Base-by-base conservation (phyloP, 2,329 filamentous ascomycete species). In the Colletotrichum truncatum region DNA sequence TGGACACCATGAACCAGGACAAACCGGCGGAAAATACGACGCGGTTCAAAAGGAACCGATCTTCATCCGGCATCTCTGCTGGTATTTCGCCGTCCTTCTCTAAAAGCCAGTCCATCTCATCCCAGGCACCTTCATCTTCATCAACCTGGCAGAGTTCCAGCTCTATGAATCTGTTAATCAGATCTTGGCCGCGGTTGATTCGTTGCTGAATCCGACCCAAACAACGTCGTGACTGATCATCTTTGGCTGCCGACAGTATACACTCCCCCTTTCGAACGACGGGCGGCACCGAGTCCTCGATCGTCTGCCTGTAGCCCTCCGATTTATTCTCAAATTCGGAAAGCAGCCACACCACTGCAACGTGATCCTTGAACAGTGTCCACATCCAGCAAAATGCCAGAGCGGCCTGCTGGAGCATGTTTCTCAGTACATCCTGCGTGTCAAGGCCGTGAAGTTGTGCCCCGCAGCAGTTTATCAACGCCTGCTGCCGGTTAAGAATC, bases 401-500 rank as follows among this genome's bases (percentile, higher is more conserved):
- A 5, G 46, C 60, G 45, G 46, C 32, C 38, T 66, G 64, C 30
- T 53, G 16, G 36, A 64, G 9, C 64, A 66, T 36, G 25, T 64
- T 64, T 26, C 25, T 49, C 10, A 11, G 28, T 23, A 67, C 46
- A 14, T 67, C 65, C 9, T n/a, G 39, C 23, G 43, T 55, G 2
- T 51, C 65, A 5, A 67, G 62, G 7, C 12, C 30, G 6, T 21
- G 11, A 23, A 51, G 7, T 45, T 66, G 61, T 21, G n/a, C 48
- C 5, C n/a, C 48, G 48, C 61, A 60, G 30, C 54, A 56, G 51
- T 67, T 67, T 14, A 25, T 52, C 28, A 66, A 28, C 39, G 65
- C 65, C 49, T 67, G 65, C 14, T 67, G 61, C 11, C 65, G 62
- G 49, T 67, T 67, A 48, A 67, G 65, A 12, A 67, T 66, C 43